Evolutionary conservation across 768 basidiomycete genomes (phyloP), one percentile per base, ranked within the genome.

Genomic region (Amanita pseudoporphyria): DNA sequence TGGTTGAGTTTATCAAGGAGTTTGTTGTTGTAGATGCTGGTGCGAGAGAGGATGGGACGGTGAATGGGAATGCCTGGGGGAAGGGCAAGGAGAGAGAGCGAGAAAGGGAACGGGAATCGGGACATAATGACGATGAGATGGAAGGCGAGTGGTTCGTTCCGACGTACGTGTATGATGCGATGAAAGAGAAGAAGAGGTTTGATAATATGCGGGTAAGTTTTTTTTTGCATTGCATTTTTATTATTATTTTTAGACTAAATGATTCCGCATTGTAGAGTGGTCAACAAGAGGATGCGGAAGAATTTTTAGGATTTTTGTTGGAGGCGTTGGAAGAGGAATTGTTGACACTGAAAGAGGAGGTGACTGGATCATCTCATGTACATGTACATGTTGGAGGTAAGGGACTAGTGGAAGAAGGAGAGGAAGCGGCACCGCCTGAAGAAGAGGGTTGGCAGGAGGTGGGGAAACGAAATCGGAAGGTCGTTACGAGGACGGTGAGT

Each of bases 221-320:
- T 10, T 31, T n/a, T n/a, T n/a, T n/a, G n/a, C n/a, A 40, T 24
- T 1, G 31, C 22, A 57, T 33, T 5, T 52, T 53, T 22, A 52
- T 18, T 16, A 35, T 9, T 47, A 21, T 13, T 12, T 52, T 30
- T 4, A 28, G 26, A 28, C 26, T 28, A 7, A 28, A 28, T 3
- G 26, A 37, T 32, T 28, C 3, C 3, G 18, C 3, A 22, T 28
- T 38, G 48, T 54, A 91, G 79, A 81, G 88, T 32, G 93, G 93
- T 0, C 88, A 92, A 52, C 95, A 99, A 67, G 95, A 99, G 63
- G 95, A 99, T 52, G 95, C 94, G 9, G 94, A 99, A 64, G 95
- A 99, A 65, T 98, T 96, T 64, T 72, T 98, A n/a, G 95, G 95
- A 3, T 97, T 96, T 68, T 95, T 90, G 67, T 72, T 97, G 21